Evolutionary conservation across 202 grass and related monocot species (phyloP).

Genomic region (Dendrocalamus latiflorus): DNA sequence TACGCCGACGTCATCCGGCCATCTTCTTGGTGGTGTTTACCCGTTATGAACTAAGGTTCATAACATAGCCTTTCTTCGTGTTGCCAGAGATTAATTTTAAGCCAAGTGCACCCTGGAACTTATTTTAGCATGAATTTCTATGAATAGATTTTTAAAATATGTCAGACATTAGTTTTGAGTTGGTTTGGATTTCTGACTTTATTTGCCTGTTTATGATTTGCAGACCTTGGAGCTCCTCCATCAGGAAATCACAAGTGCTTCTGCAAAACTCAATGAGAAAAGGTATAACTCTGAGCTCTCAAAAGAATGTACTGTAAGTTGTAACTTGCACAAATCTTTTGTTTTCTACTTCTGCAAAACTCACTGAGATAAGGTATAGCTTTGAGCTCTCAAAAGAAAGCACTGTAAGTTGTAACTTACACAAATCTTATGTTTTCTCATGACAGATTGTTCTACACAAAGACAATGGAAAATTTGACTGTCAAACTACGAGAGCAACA

Average conservation of each 20-base stretch:
- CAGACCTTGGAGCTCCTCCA: conserved; percentile 81
- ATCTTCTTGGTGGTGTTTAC: too few relatives aligned
- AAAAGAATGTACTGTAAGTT: too few relatives aligned
- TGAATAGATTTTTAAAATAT: background rate
- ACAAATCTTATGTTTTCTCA: background rate
- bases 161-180: background rate
- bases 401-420: conserved; percentile 2
- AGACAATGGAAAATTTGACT: conserved; percentile 42
- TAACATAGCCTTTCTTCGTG: too few relatives aligned
- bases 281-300: too few relatives aligned
- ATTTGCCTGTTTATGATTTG: conserved; percentile 21
- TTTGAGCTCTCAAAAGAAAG: background rate
- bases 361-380: conserved; percentile 55
- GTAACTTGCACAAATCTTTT: too few relatives aligned
- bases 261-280: too few relatives aligned
- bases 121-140: background rate
- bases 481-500: conserved; percentile 50
- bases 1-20: too few relatives aligned
- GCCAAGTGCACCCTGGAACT: background rate
- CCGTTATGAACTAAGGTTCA: too few relatives aligned
- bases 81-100: too few relatives aligned
- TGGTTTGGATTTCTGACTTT: background rate
- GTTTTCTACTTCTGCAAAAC: conserved; percentile 35
- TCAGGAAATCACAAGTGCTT: conserved; percentile 61
- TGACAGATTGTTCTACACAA: conserved; percentile 58